Conservation (phyloP, 257 asterid genomes). For the Eustoma russellianum region DNA sequence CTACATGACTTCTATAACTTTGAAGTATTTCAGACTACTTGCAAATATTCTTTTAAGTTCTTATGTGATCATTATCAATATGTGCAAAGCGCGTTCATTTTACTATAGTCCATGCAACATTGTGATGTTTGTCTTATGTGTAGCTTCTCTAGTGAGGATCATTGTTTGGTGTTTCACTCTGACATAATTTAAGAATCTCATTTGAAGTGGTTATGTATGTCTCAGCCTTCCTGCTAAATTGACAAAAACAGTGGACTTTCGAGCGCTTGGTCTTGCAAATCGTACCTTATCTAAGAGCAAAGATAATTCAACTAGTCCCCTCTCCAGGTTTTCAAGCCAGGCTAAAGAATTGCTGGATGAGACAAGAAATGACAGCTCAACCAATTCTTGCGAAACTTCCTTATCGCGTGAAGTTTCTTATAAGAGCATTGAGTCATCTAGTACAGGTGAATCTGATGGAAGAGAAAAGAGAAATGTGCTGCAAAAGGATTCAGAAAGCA, state of each 20-base stretch:
- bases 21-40: no score
- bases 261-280: conserved; percentile 31
- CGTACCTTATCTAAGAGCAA: conserved; percentile 16
- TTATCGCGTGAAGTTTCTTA: conserved; percentile 31
- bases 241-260: conserved; percentile 33
- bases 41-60: no score
- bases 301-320: conserved; percentile 23
- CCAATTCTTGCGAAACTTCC: conserved; percentile 30
- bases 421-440: conserved; percentile 20
- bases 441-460: conserved; percentile 16
- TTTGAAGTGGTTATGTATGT: conserved; percentile 10
- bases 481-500: conserved; percentile 14
- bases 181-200: background rate
- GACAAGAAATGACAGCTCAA: conserved; percentile 13
- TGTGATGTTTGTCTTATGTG: background rate
- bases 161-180: background rate
- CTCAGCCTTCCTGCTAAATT: conserved; percentile 47
- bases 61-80: no score
- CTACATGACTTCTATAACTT: no score
- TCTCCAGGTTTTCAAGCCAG: conserved; percentile 37
- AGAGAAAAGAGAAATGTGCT: conserved; percentile 13
- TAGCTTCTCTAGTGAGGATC: no score
- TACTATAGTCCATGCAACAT: no score
- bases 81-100: no score
- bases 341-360: conserved; percentile 20